Evolutionary conservation across 83 land plant genomes (phyloP), one percentile per base, ranked within the genome.

Genomic region (Larix sibirica): DNA sequence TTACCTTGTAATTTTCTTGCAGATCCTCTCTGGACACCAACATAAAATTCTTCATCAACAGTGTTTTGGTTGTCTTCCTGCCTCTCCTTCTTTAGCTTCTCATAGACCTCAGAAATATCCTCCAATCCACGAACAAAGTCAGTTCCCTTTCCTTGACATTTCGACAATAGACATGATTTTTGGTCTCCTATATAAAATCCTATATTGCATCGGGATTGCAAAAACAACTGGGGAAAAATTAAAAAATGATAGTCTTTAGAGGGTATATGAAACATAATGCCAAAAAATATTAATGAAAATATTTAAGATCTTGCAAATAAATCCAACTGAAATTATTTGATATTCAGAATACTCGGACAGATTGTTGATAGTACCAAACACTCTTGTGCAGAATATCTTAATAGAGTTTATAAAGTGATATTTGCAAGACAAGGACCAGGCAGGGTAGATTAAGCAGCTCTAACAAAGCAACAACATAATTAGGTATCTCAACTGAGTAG

Each of bases 81-180:
- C 33, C 75, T 67, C 12, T 77, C 83, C 13, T 83, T 81, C 68
- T 89, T 91, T 21, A 62, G 54, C 61, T 89, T 82, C 28, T 93
- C 95, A 83, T 84, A 87, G 79, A 80, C 38, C 44, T 83, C 89
- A 60, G 87, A 50, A 59, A 93, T 93, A 81, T 93, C 89, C 62
- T 89, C 84, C 7, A 89, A 91, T 33, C 91, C 93, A 68, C 91
- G 90, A 73, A 87, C 90, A 89, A 90, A 93, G 88, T 93, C 95
- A 24, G 93, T 81, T 42, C 93, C 90, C 75, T 83, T 93, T 10
- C 93, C 93, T 17, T 90, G 91, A 42, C 93, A 89, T 80, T 90
- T 93, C 17, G n/a, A 50, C 21, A 86, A 80, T 60, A 93, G 81
- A 77, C 28, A 28, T 85, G 66, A 38, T 84, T 82, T 84, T 89